Conservation (phyloP, 345 rosid genomes). For the Balakata baccata region DNA sequence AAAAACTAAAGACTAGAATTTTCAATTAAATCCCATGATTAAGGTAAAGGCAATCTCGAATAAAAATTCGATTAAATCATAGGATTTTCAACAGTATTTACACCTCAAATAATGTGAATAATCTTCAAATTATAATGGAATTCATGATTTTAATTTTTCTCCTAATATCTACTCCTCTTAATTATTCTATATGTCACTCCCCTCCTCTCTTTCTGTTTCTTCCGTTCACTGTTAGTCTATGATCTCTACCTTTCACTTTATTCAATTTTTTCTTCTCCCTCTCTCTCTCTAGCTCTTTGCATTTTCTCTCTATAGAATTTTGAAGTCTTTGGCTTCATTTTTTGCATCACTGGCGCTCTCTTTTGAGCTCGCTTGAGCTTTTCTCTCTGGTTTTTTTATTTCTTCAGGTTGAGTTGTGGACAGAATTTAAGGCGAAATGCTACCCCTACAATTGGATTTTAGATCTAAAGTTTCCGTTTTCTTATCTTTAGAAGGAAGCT, state of each 20-base stretch:
- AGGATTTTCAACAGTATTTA: too few species aligned
- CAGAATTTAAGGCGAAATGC: not conserved
- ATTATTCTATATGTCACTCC: slow-evolving; percentile 18
- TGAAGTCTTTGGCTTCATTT: not conserved
- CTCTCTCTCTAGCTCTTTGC: not conserved
- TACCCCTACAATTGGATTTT: not conserved
- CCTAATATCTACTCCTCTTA: slow-evolving; percentile 2
- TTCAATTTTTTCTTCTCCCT: not conserved
- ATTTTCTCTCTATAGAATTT: not conserved
- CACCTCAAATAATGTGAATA: too few species aligned
- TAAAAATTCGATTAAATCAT: too few species aligned
- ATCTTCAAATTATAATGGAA: too few species aligned
- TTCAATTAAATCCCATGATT: too few species aligned
- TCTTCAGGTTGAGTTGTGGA: not conserved
- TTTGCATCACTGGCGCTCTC: not conserved
- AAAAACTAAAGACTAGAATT: too few species aligned
- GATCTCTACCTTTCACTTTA: slow-evolving; percentile 5
- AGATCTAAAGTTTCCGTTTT: slow-evolving; percentile 11
- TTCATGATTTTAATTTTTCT: too few species aligned
- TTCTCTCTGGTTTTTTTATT: not conserved
- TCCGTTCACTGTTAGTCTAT: not conserved
- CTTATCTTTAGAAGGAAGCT: not conserved
- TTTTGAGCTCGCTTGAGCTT: not conserved
- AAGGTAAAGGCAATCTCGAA: too few species aligned
- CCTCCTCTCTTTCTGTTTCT: not conserved